Evolutionary conservation across 306 rosid genomes (phyloP).

Genomic region (Begonia fuchsioides): DNA sequence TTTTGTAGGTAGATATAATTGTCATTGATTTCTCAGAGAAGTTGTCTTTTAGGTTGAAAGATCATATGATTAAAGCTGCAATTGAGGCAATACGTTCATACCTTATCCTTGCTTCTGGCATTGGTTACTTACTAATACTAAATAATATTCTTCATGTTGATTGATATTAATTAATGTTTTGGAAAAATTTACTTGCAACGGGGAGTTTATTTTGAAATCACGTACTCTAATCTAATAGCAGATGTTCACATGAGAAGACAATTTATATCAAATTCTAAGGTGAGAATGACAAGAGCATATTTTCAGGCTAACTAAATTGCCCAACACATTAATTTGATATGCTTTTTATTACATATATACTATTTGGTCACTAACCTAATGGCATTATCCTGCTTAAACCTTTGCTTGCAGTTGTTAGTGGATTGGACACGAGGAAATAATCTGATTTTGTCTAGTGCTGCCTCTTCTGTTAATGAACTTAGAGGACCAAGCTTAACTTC

Average conservation of each 20-base stretch:
- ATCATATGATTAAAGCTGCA: slow-evolving; percentile 67
- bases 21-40: slow-evolving; percentile 46
- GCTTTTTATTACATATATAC: too few relatives aligned
- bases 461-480: slow-evolving; percentile 53
- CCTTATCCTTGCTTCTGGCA: neutral
- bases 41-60: slow-evolving; percentile 61
- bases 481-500: slow-evolving; percentile 91
- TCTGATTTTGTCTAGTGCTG: slow-evolving; percentile 63
- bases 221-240: slow-evolving; percentile 34
- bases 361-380: too few relatives aligned
- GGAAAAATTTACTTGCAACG: slow-evolving; percentile 28
- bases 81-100: slow-evolving; percentile 29
- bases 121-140: too few relatives aligned
- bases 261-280: slow-evolving; percentile 65
- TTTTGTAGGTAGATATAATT: too few relatives aligned
- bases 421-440: slow-evolving; percentile 80
- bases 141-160: too few relatives aligned
- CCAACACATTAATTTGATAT: too few relatives aligned
- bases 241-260: slow-evolving; percentile 51
- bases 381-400: too few relatives aligned
- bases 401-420: slow-evolving; percentile 44
- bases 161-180: too few relatives aligned
- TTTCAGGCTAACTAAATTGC: neutral
- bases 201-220: slow-evolving; percentile 64
- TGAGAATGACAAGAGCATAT: slow-evolving; percentile 8